Percentiles rank a stretch among this genome's conserved stretches.
phyloP scores from a whole-genome alignment of 768 basidiomycete species.

The Lyophyllum semitale region DNA sequence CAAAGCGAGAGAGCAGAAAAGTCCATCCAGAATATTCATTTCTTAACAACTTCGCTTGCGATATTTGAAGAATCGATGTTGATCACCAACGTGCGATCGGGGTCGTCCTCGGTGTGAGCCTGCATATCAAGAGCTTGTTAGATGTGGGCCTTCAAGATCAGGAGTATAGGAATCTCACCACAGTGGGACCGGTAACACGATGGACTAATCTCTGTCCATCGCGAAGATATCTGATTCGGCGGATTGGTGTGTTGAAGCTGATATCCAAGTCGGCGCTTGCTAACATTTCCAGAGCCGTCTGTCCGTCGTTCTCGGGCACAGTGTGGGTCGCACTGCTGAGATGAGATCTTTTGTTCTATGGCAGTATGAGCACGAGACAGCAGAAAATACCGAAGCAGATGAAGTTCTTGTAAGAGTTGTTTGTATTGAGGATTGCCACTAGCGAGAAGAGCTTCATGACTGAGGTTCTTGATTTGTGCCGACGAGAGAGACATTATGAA shows the following conservation, averaged over 20 bases:
- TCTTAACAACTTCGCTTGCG: not conserved
- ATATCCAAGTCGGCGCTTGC: not conserved
- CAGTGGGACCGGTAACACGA: not conserved
- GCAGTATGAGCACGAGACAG: not conserved
- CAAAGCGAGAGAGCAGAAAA: no score
- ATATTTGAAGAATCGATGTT: no score
- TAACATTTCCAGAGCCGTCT: no score
- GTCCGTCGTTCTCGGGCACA: no score
- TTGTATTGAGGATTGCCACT: not conserved
- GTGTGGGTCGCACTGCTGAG: no score
- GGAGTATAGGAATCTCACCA: no score
- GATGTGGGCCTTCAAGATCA: no score
- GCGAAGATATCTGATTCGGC: not conserved
- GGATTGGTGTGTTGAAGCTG: not conserved
- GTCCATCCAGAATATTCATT: no score
- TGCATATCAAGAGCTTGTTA: no score
- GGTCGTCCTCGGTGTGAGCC: no score
- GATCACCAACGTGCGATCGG: no score
- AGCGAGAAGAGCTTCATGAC: conserved; percentile 14
- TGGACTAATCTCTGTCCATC: not conserved
- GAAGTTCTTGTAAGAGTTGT: not conserved
- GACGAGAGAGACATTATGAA: conserved; percentile 7
- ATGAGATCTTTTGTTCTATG: not conserved
- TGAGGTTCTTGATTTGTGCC: conserved; percentile 7
- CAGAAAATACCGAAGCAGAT: not conserved